These are phyloP conservation scores for Helminthosporium solani DNA, from an alignment of 2,329 filamentous ascomycete genomes.

Conservation along the genomic window DNA sequence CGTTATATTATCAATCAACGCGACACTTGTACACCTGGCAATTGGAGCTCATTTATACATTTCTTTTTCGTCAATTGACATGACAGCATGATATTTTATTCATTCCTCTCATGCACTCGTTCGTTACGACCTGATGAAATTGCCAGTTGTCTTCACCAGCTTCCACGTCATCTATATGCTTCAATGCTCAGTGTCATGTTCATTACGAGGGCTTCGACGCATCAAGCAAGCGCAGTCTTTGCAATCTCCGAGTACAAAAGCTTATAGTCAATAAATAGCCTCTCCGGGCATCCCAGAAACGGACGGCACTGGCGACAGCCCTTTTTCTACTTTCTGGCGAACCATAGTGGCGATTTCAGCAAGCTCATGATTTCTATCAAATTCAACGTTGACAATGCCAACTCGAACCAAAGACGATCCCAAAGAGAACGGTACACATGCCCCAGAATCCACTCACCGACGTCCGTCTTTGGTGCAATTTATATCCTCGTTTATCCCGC, in stretches of 20 bases:
- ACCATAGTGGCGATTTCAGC: too few relatives aligned
- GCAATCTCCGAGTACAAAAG: not conserved
- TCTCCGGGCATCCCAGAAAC: not conserved
- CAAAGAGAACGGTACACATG: not conserved
- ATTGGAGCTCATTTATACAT: not conserved
- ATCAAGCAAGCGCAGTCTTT: not conserved
- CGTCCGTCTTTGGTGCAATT: constrained; percentile 4
- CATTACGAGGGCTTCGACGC: too few relatives aligned
- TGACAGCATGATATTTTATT: not conserved
- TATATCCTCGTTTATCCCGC: constrained; percentile 3
- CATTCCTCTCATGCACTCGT: not conserved
- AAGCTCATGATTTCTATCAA: too few relatives aligned
- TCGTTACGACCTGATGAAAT: not conserved
- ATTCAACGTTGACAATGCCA: not conserved
- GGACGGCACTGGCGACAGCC: not conserved
- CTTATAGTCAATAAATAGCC: not conserved
- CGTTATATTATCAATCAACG: not conserved
- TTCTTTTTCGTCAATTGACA: not conserved
- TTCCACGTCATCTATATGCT: not conserved
- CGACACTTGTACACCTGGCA: not conserved
- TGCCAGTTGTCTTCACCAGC: not conserved
- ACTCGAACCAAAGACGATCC: not conserved
- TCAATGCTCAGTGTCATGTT: not conserved
- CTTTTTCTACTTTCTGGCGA: not conserved
- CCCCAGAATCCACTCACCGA: not conserved